Evolutionary conservation across 75 land plant species (phyloP), one percentile per base, ranked within the genome.

Genomic region (Picea sitchensis): DNA sequence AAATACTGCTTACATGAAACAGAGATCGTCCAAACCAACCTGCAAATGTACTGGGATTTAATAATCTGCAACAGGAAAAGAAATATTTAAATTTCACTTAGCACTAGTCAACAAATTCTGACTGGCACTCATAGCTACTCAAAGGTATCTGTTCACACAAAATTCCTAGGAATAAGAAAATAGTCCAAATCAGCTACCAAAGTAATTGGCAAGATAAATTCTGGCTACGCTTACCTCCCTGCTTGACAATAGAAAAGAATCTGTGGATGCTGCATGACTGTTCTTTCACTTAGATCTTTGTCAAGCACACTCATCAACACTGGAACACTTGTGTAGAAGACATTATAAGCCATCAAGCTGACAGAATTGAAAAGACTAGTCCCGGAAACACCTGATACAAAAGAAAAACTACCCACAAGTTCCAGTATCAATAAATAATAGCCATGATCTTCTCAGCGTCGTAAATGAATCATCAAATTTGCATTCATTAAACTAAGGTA

Each of bases 21-120:
- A 97, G 84, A 63, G 99, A 92, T 20, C 99, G 88, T 15, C 98
- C 94, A 90, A 97, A 97, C 99, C 99, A 97, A 68, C 98, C 96
- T 75, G 98, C 99, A 95, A 97, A 97, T 68, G 98, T 97, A 78
- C 99, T 95, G 59, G 99, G 98, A 81, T 97, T 97, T 61, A 97
- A 74, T 76, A 95, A 85, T 83, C 99, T 97, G 90, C 76, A 75
- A 3, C 13, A 80, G 18, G 2, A 62, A 61, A 31, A 30, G 17
- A 61, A 14, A 12, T 32, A 56, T 75, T 77, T 61, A 72, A 62
- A 74, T 36, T 59, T 14, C 61, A 21, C 5, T 51, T 17, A 20
- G 69, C 34, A 32, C 41, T 4, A 17, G 23, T 34, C 75, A 73
- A 77, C 14, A 6, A 1, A 62, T 17, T 36, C n/a, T 21, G 21